Evolutionary conservation across 441 rosid species (phyloP).

Genomic region (Brassica hybrid): DNA sequence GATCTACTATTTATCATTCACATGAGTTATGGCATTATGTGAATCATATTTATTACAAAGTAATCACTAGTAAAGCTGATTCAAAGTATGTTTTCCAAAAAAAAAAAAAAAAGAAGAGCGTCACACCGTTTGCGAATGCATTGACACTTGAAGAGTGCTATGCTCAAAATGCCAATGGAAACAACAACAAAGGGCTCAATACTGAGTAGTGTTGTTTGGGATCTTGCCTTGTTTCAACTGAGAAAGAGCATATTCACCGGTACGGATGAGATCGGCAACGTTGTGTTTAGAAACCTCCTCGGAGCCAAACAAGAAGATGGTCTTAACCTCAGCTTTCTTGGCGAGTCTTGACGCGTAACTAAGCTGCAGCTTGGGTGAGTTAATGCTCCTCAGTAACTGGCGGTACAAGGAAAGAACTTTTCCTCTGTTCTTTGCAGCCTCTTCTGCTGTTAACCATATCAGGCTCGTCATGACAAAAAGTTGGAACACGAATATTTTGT

Average conservation of each 20-base stretch:
- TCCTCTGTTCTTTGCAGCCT: no score
- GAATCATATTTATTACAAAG: not conserved
- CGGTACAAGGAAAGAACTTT: no score
- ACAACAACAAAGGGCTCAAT: not conserved
- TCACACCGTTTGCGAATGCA: not conserved
- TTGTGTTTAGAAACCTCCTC: slow-evolving; percentile 73
- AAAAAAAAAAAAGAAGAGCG: not conserved
- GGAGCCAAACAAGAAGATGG: slow-evolving; percentile 69
- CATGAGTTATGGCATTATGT: not conserved
- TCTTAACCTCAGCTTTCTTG: slow-evolving; percentile 71
- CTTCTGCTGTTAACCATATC: slow-evolving; percentile 41
- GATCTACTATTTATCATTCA: slow-evolving; percentile 4
- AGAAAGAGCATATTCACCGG: slow-evolving; percentile 73
- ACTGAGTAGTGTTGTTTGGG: slow-evolving; percentile 54
- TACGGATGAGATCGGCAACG: slow-evolving; percentile 64
- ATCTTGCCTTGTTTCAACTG: slow-evolving; percentile 63
- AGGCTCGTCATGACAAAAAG: slow-evolving; percentile 46
- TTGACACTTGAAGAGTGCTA: not conserved
- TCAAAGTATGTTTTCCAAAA: not conserved
- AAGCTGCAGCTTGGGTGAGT: no score
- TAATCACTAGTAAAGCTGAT: not conserved
- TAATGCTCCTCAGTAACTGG: no score
- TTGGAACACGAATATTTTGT: not conserved
- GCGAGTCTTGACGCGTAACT: slow-evolving; percentile 39
- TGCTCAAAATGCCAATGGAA: not conserved